Evolutionary conservation across 1,284 basidiomycete species (phyloP).

Genomic region (Dichomitus squalens): DNA sequence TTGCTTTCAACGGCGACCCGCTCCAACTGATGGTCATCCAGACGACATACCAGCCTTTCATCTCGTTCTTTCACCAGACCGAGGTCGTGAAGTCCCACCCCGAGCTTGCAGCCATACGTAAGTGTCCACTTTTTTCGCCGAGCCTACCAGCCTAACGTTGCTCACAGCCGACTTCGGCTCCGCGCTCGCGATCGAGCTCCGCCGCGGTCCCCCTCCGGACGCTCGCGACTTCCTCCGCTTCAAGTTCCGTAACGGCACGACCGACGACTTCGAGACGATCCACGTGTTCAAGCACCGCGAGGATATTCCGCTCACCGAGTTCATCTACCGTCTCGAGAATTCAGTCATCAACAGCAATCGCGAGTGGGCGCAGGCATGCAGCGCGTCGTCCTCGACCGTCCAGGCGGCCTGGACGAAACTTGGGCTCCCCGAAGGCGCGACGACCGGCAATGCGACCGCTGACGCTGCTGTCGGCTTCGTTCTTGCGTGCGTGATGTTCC

Average conservation of each 20-base stretch:
- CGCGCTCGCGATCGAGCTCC: constrained; percentile 78
- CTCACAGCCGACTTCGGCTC: constrained; percentile 76
- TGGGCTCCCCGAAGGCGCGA: constrained; percentile 30
- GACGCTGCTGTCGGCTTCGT: constrained; percentile 49
- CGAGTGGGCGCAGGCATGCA: constrained; percentile 67
- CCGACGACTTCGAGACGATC: constrained; percentile 56
- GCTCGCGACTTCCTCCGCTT: constrained; percentile 78
- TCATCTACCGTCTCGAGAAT: constrained; percentile 76
- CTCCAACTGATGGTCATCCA: constrained; percentile 77
- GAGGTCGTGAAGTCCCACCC: constrained; percentile 59
- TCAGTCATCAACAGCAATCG: constrained; percentile 68
- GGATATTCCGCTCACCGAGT: constrained; percentile 76
- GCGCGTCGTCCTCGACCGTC: constrained; percentile 32
- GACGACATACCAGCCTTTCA: constrained; percentile 87
- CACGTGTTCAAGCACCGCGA: constrained; percentile 70
- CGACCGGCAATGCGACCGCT: constrained; percentile 40
- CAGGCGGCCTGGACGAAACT: constrained; percentile 34
- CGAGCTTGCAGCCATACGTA: constrained; percentile 65
- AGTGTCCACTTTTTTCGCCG: constrained; percentile 24
- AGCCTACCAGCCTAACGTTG: neutral
- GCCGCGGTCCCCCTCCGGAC: constrained; percentile 71
- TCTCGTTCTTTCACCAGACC: constrained; percentile 83
- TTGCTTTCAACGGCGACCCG: constrained; percentile 77
- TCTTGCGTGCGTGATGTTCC: constrained; percentile 41
- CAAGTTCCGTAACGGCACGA: constrained; percentile 85